phyloP scores from a whole-genome alignment of 768 basidiomycete genomes.

The Phylloporus arenicola region DNA sequence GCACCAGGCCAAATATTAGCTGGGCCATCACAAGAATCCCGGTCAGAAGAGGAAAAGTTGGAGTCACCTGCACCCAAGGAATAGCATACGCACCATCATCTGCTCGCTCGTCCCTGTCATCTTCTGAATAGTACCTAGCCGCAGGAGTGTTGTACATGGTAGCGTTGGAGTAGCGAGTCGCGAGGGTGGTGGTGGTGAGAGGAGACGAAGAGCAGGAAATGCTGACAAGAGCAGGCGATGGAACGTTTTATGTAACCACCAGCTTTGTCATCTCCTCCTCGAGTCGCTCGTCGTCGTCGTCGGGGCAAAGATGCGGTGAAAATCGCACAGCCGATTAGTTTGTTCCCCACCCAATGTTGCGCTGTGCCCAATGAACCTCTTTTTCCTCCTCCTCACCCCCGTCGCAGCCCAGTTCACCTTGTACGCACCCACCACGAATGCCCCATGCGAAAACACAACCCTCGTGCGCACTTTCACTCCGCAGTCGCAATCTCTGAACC shows the following conservation, averaged over 20 bases:
- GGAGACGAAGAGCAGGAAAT: slow-evolving; percentile 29
- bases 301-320: neutral
- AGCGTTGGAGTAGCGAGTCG: slow-evolving; percentile 10
- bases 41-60: slow-evolving; percentile 24
- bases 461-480: slow-evolving; percentile 52
- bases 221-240: slow-evolving; percentile 30
- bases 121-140: slow-evolving; percentile 3
- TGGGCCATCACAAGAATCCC: slow-evolving; percentile 20
- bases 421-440: slow-evolving; percentile 49
- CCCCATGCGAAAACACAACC: slow-evolving; percentile 40
- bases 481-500: slow-evolving; percentile 45
- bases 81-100: neutral
- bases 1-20: slow-evolving; percentile 25
- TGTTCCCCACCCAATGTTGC: neutral
- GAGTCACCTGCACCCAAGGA: slow-evolving; percentile 24
- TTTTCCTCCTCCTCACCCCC: neutral
- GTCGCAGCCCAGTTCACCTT: slow-evolving; percentile 28
- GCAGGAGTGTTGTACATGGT: neutral
- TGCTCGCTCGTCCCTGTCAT: slow-evolving; percentile 1
- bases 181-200: slow-evolving; percentile 27
- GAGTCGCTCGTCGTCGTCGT: neutral
- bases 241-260: slow-evolving; percentile 33
- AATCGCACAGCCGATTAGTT: neutral
- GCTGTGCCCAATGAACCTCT: slow-evolving; percentile 5
- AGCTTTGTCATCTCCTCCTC: slow-evolving; percentile 29